Percentiles rank a stretch among this genome's conserved stretches.
Conservation (phyloP, 306 rosid genomes). For the Pyrus communis region DNA sequence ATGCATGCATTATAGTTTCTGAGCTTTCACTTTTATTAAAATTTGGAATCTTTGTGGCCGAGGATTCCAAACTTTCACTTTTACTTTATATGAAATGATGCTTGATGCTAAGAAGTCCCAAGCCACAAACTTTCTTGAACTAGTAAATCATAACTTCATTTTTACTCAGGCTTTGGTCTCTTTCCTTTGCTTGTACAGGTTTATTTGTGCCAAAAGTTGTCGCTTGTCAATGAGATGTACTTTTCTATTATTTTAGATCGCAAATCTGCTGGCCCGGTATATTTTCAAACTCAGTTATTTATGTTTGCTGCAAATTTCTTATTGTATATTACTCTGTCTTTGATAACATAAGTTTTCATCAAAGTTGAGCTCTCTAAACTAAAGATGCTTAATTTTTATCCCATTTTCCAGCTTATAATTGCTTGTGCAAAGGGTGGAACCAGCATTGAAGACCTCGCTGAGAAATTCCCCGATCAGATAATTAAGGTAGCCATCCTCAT, state of each 20-base stretch:
- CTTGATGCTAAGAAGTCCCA: neutral
- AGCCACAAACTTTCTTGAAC: neutral
- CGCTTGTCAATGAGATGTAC: slow-evolving; percentile 97
- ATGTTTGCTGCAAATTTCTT: neutral
- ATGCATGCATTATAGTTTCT: neutral
- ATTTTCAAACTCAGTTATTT: slow-evolving; percentile 27
- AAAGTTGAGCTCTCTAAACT: neutral
- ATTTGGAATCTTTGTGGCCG: neutral
- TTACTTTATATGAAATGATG: neutral
- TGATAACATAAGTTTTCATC: neutral
- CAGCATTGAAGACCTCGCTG: slow-evolving; percentile 98
- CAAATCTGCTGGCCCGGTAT: slow-evolving; percentile 85
- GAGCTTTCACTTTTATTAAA: neutral
- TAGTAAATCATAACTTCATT: neutral
- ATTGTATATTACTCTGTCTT: slow-evolving; percentile 4
- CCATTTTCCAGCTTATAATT: slow-evolving; percentile 68
- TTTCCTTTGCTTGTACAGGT: slow-evolving; percentile 45
- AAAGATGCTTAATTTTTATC: neutral
- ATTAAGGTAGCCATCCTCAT: slow-evolving; percentile 48
- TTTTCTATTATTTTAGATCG: slow-evolving; percentile 96
- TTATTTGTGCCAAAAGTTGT: slow-evolving; percentile 75
- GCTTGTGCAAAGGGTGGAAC: slow-evolving; percentile 98
- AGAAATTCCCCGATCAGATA: slow-evolving; percentile 93
- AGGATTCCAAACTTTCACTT: neutral
- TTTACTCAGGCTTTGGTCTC: slow-evolving; percentile 9